Evolutionary conservation across 1,284 basidiomycete genomes (phyloP).

Genomic region (Cutaneotrichosporon cyanovorans): DNA sequence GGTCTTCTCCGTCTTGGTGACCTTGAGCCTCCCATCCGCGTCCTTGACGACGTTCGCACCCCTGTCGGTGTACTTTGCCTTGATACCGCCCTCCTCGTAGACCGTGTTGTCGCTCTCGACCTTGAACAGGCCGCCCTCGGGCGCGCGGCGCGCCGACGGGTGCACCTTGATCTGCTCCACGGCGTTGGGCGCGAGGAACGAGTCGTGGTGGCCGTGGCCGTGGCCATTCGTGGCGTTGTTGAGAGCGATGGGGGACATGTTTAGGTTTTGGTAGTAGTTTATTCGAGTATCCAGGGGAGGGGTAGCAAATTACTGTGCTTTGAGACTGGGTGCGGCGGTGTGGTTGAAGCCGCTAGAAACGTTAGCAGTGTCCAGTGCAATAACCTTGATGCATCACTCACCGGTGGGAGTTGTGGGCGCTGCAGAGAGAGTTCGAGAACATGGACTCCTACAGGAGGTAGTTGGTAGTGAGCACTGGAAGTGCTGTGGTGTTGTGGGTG

Average conservation of each 20-base stretch:
- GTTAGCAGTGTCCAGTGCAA: slow-evolving; percentile 38
- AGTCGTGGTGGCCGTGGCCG: slow-evolving; percentile 35
- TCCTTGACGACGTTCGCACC: slow-evolving; percentile 61
- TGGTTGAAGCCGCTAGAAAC: slow-evolving; percentile 44
- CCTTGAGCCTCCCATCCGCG: slow-evolving; percentile 61
- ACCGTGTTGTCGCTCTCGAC: slow-evolving; percentile 75
- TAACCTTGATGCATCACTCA: slow-evolving; percentile 16
- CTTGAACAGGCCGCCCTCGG: slow-evolving; percentile 54
- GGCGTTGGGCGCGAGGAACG: slow-evolving; percentile 54
- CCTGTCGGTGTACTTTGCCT: slow-evolving; percentile 73
- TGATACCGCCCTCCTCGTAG: slow-evolving; percentile 72
- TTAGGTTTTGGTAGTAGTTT: slow-evolving; percentile 7
- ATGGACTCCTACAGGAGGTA: slow-evolving; percentile 22
- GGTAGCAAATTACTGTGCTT: slow-evolving; percentile 28
- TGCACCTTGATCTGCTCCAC: slow-evolving; percentile 67
- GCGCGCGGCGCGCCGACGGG: slow-evolving; percentile 72
- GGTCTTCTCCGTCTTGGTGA: slow-evolving; percentile 62
- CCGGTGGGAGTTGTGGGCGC: slow-evolving; percentile 42
- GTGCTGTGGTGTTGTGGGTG: not conserved
- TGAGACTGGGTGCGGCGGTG: slow-evolving; percentile 43
- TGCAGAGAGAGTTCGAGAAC: slow-evolving; percentile 43
- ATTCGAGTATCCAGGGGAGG: slow-evolving; percentile 4
- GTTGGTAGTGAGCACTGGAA: slow-evolving; percentile 4
- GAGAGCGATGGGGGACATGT: slow-evolving; percentile 45
- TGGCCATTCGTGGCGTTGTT: too few species aligned